phyloP scores from a whole-genome alignment of 2,329 filamentous ascomycete species.

The Colletotrichum tabaci region DNA sequence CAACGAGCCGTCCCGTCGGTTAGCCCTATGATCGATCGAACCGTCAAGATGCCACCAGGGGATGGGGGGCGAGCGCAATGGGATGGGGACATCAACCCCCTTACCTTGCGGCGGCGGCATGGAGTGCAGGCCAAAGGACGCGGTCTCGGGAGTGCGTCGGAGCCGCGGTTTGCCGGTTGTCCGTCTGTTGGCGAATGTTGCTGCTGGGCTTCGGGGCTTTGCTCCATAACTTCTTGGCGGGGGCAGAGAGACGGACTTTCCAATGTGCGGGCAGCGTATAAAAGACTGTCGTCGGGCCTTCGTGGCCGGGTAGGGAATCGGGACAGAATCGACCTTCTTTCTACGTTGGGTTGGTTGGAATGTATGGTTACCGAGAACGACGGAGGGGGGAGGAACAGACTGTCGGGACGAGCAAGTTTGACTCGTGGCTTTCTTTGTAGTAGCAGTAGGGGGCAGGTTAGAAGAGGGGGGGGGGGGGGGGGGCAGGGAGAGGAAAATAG shows the following conservation, averaged over 20 bases:
- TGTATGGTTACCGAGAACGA: slow-evolving; percentile 15
- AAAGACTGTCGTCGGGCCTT: neutral
- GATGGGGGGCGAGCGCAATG: neutral
- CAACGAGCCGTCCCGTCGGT: slow-evolving; percentile 33
- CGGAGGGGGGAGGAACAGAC: neutral
- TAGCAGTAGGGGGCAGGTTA: too few species aligned
- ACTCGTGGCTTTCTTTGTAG: neutral
- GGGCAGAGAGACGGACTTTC: slow-evolving; percentile 23
- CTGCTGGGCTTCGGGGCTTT: slow-evolving; percentile 39
- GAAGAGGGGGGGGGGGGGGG: neutral
- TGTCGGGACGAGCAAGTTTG: slow-evolving; percentile 3
- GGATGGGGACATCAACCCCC: slow-evolving; percentile 7
- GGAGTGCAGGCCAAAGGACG: slow-evolving; percentile 41
- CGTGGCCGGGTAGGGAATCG: neutral
- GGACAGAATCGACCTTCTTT: too few species aligned
- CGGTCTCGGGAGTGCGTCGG: slow-evolving; percentile 41
- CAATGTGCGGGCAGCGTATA: slow-evolving; percentile 11
- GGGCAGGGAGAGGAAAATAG: neutral
- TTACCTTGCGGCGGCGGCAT: slow-evolving; percentile 41
- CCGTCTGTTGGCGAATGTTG: slow-evolving; percentile 36
- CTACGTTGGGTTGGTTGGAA: neutral
- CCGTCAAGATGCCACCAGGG: neutral
- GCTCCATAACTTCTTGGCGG: slow-evolving; percentile 34
- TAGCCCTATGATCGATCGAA: slow-evolving; percentile 10
- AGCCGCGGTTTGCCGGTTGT: slow-evolving; percentile 38